phyloP scores from a whole-genome alignment of 345 rosid species.

The Pugionium cornutum region DNA sequence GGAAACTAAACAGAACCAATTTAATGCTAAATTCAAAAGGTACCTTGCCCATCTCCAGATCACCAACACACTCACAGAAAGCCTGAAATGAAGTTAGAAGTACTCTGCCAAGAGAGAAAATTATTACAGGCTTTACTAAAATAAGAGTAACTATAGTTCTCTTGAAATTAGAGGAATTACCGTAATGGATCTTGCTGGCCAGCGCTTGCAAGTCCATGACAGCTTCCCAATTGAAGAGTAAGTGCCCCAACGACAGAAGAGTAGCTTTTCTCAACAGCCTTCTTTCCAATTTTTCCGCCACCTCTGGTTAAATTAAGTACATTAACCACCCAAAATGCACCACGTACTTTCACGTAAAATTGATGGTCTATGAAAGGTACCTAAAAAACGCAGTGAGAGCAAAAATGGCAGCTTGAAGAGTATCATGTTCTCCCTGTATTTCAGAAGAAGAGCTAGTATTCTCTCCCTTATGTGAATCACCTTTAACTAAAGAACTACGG shows the following conservation, averaged over 20 bases:
- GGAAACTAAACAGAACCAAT: conserved; percentile 18
- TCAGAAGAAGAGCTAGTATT: conserved; percentile 47
- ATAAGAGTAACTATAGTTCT: conserved; percentile 12
- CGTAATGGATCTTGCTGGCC: conserved; percentile 87
- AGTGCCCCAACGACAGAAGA: conserved; percentile 84
- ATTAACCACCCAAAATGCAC: conserved; percentile 34
- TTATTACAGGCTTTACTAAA: conserved; percentile 11
- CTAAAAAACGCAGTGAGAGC: conserved; percentile 94
- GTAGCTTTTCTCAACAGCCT: conserved; percentile 88
- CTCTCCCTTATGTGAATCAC: conserved; percentile 69
- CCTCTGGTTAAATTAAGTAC: conserved; percentile 55
- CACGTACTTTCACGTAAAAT: conserved; percentile 5
- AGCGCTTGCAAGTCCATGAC: conserved; percentile 79
- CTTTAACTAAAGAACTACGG: conserved; percentile 54
- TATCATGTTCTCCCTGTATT: conserved; percentile 58
- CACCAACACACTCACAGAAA: conserved; percentile 98
- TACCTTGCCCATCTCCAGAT: conserved; percentile 99
- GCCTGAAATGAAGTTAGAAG: conserved; percentile 88
- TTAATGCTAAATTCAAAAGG: conserved; percentile 8
- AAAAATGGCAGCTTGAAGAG: conserved; percentile 78
- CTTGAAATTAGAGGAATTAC: conserved; percentile 44
- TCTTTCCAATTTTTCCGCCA: conserved; percentile 94
- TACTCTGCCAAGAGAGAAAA: conserved; percentile 57
- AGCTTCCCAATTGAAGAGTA: conserved; percentile 86
- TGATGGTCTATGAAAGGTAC: conserved; percentile 37